A percentile compares a stretch with the other conserved stretches of the same genome.
These are phyloP conservation scores for Kodamaea restingae DNA, from an alignment of 805 yeast species.

Conservation along the genomic window DNA sequence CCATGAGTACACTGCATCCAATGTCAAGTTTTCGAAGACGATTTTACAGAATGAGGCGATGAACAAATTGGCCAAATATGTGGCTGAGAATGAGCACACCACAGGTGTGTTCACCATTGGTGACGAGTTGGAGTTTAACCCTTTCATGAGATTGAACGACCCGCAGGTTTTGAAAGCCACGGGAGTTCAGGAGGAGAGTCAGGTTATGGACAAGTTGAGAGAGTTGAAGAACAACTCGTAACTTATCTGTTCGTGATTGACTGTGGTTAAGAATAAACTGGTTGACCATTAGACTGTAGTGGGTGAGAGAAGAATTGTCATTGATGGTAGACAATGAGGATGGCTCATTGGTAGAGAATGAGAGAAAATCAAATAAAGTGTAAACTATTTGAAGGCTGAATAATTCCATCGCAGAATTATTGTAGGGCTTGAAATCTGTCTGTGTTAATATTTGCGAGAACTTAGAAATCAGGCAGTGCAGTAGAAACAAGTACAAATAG, in stretches of 20 bases:
- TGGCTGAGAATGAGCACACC: slow-evolving; percentile 58
- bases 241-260: too few relatives aligned
- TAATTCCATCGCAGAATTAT: too few relatives aligned
- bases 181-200: slow-evolving; percentile 45
- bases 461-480: too few relatives aligned
- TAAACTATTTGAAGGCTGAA: too few relatives aligned
- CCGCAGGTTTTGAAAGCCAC: slow-evolving; percentile 57
- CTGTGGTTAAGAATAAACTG: too few relatives aligned
- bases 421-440: too few relatives aligned
- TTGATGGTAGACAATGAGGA: too few relatives aligned
- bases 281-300: too few relatives aligned
- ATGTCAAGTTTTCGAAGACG: slow-evolving; percentile 71
- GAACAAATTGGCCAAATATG: slow-evolving; percentile 47
- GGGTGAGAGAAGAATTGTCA: not conserved
- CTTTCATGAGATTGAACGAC: slow-evolving; percentile 80
- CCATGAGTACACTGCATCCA: slow-evolving; percentile 88
- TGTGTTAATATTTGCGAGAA: too few relatives aligned
- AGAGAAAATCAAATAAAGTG: too few relatives aligned
- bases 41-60: slow-evolving; percentile 56
- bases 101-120: slow-evolving; percentile 82
- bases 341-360: too few relatives aligned
- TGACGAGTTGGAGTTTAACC: slow-evolving; percentile 63
- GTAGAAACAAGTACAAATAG: too few relatives aligned
- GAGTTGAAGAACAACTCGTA: slow-evolving; percentile 63
- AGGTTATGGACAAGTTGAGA: slow-evolving; percentile 71